phyloP scores from a whole-genome alignment of 2,329 filamentous ascomycete species.

The Aspergillus fischeri region DNA sequence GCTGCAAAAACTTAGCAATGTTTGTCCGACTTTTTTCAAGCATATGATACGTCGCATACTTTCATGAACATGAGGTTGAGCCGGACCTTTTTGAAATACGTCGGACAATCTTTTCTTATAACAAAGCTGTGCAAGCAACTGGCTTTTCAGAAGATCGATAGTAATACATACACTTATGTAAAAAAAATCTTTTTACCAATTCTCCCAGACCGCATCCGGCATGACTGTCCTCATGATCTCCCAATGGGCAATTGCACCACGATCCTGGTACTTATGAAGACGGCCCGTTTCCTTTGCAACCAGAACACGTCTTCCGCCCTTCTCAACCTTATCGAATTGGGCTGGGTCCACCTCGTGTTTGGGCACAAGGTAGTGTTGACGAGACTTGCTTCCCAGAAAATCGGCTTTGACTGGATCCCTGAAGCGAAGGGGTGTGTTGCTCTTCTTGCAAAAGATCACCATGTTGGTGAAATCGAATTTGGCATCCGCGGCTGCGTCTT shows the following conservation, averaged over 20 bases:
- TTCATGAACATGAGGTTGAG: not conserved
- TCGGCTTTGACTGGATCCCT: conserved; percentile 62
- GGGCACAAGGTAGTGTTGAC: conserved; percentile 68
- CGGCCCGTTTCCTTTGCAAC: conserved; percentile 55
- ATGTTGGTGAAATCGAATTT: conserved; percentile 85
- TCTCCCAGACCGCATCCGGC: conserved; percentile 76
- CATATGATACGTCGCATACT: not conserved
- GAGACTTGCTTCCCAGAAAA: conserved; percentile 65
- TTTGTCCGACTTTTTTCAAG: not conserved
- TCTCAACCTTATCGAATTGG: conserved; percentile 37
- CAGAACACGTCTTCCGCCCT: conserved; percentile 40
- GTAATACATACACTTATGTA: not conserved
- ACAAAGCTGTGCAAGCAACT: not conserved
- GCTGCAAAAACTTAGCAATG: not conserved
- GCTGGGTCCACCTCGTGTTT: conserved; percentile 60
- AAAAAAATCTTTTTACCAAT: conserved; percentile 55
- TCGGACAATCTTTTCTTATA: not conserved
- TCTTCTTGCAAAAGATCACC: conserved; percentile 87
- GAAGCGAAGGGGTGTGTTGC: conserved; percentile 56
- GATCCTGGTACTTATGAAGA: conserved; percentile 67
- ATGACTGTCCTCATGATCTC: conserved; percentile 81
- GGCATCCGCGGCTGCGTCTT: conserved; percentile 55
- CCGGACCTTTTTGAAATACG: not conserved
- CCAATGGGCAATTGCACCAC: conserved; percentile 84
- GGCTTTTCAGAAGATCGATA: not conserved